Base-by-base conservation (phyloP, 805 yeast genomes). In the Wickerhamomyces mucosus region DNA sequence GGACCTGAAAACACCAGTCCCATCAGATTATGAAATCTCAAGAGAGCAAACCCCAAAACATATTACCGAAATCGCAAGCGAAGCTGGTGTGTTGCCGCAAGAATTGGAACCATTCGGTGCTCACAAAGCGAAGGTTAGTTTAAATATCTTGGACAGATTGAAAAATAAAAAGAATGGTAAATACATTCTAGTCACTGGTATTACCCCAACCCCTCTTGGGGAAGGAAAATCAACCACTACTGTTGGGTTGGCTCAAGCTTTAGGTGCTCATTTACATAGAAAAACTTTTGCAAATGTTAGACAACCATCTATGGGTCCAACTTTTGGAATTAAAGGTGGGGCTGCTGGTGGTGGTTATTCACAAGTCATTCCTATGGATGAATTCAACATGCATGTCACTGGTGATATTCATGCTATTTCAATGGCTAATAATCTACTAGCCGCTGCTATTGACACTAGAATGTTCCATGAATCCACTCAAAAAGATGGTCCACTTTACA, bases 261-360 rank as follows among this genome's bases (percentile, higher is more conserved):
- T 89, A 36, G 94, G 95, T 38, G 96, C 96, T 17, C 94, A 85
- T 50, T 67, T 89, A 48, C 71, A 75, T 32, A 76, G 74, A 56
- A 78, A 79, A 36, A 77, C 94, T 23, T 76, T 88, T 56, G 98
- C 97, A 33, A 86, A 84, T 50, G 95, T 89, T 31, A 81, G 98
- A 58, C 98, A 89, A 58, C 97, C 97, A 18, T 81, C 94, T 8
- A 85, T 89, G 96, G 97, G 97, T 24, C 98, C 98, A 31, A 89
- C 97, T 14, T 89, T 89, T 50, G 98, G 98, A 57, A 86, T 89
- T 48, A 89, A 89, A 63, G 98, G 98, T 51, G 97, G 97, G 58
- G 98, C 98, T 36, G 97, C 97, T 14, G 98, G 98, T 48, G 98
- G 97, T 54, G 97, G 97, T 29, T 89, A 86, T 59, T 72, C 97